These are phyloP conservation scores for Fusarium stilboides DNA, from an alignment of 2,329 filamentous ascomycete genomes.

Conservation along the genomic window DNA sequence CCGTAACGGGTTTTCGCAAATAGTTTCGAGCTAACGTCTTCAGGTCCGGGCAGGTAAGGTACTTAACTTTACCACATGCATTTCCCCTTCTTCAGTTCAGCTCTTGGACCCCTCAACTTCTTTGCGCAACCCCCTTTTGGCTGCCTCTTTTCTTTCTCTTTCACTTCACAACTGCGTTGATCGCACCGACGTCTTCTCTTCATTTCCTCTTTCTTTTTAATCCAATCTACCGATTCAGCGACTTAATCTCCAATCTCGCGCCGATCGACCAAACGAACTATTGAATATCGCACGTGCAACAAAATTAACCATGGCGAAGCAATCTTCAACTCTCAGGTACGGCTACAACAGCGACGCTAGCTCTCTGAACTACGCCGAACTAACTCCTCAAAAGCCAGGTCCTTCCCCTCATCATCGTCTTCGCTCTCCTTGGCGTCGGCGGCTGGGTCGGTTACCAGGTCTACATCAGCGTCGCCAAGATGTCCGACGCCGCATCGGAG, in stretches of 20 bases:
- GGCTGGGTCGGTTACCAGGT: conserved; percentile 81
- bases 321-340: conserved; percentile 47
- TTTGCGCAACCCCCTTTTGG: conserved; percentile 34
- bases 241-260: conserved; percentile 7
- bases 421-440: conserved; percentile 72
- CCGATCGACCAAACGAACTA: neutral
- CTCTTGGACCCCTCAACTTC: conserved; percentile 36
- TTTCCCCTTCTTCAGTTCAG: conserved; percentile 16
- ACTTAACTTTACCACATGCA: conserved; percentile 6
- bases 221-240: neutral
- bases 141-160: conserved; percentile 23
- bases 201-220: neutral
- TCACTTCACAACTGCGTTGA: conserved; percentile 28
- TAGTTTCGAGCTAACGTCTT: conserved; percentile 14
- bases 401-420: conserved; percentile 76
- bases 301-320: conserved; percentile 42
- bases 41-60: conserved; percentile 27
- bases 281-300: conserved; percentile 3
- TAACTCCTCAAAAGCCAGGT: conserved; percentile 65
- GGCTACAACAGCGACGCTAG: neutral
- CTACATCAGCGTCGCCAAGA: conserved; percentile 77
- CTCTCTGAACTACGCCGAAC: neutral
- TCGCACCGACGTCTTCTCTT: conserved; percentile 19
- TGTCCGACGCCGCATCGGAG: conserved; percentile 75
- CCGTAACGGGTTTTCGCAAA: conserved; percentile 20